Evolutionary conservation across 169 alveolate species (phyloP).

Genomic region (Cryptosporidium tyzzeri): DNA sequence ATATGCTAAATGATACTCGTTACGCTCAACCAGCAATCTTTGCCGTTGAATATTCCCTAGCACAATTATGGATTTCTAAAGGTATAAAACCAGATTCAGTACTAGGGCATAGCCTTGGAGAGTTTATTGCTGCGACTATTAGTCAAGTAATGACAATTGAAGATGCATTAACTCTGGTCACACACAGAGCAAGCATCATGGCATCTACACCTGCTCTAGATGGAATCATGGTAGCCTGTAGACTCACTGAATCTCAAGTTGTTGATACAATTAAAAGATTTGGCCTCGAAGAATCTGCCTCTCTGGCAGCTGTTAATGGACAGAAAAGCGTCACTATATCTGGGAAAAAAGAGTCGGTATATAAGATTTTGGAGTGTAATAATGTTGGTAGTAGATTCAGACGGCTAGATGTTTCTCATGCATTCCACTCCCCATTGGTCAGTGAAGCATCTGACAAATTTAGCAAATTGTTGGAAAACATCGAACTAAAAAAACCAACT

Average conservation of each 20-base stretch:
- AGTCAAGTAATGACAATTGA: slow-evolving; percentile 73
- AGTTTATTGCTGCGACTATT: slow-evolving; percentile 81
- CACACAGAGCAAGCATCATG: slow-evolving; percentile 10
- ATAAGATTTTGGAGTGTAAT: too few species aligned
- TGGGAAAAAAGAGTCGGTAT: neutral
- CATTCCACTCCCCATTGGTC: too few species aligned
- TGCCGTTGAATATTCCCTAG: slow-evolving; percentile 83
- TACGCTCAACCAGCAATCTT: slow-evolving; percentile 84
- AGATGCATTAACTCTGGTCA: slow-evolving; percentile 21
- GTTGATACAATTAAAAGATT: neutral
- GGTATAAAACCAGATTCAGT: slow-evolving; percentile 84
- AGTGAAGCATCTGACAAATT: too few species aligned
- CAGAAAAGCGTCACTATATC: slow-evolving; percentile 47
- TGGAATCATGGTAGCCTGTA: slow-evolving; percentile 50
- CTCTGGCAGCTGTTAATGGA: slow-evolving; percentile 67
- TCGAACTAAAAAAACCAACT: too few species aligned
- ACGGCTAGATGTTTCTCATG: too few species aligned
- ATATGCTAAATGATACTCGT: slow-evolving; percentile 34
- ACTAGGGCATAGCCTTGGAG: slow-evolving; percentile 82
- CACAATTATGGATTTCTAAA: slow-evolving; percentile 78
- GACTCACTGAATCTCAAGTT: slow-evolving; percentile 7
- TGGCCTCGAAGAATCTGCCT: neutral
- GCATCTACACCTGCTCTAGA: neutral
- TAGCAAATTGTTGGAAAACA: too few species aligned
- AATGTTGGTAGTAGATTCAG: too few species aligned